These are phyloP conservation scores for Pyrrhoderma lamaoense DNA, from an alignment of 1,284 basidiomycete genomes.

Conservation along the genomic window DNA sequence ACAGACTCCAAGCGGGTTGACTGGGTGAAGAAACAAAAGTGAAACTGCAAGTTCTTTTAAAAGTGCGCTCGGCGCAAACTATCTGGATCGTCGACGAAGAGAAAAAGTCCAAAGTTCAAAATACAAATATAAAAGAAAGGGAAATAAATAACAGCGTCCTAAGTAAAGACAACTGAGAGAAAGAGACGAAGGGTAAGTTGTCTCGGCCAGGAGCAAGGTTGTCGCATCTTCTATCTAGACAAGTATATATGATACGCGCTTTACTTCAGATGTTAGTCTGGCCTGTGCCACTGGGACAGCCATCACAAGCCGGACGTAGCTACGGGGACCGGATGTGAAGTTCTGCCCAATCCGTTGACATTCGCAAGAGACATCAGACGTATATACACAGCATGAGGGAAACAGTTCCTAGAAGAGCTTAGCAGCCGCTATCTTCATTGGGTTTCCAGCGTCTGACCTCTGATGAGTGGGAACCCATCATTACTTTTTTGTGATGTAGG, in stretches of 20 bases:
- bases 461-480: conserved; percentile 8
- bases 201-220: conserved; percentile 8
- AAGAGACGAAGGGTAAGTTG: not conserved
- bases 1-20: conserved; percentile 27
- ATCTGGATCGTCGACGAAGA: conserved; percentile 18
- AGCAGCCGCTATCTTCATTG: not conserved
- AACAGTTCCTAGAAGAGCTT: conserved; percentile 6
- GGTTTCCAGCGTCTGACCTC: not conserved
- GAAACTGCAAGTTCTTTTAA: conserved; percentile 8
- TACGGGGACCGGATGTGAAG: conserved; percentile 2
- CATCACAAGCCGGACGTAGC: not conserved
- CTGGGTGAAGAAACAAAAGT: conserved; percentile 11
- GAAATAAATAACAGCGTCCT: not conserved
- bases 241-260: conserved; percentile 3
- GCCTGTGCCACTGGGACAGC: not conserved
- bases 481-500: not conserved
- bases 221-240: not conserved
- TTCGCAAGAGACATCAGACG: no score
- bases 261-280: conserved; percentile 6
- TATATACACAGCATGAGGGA: not conserved
- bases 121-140: conserved; percentile 13
- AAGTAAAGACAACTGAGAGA: conserved; percentile 9
- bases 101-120: conserved; percentile 19
- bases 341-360: no score
- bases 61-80: conserved; percentile 32